Base-by-base conservation (phyloP, 1,139 yeast species). In the Geotrichum carabidarum region DNA sequence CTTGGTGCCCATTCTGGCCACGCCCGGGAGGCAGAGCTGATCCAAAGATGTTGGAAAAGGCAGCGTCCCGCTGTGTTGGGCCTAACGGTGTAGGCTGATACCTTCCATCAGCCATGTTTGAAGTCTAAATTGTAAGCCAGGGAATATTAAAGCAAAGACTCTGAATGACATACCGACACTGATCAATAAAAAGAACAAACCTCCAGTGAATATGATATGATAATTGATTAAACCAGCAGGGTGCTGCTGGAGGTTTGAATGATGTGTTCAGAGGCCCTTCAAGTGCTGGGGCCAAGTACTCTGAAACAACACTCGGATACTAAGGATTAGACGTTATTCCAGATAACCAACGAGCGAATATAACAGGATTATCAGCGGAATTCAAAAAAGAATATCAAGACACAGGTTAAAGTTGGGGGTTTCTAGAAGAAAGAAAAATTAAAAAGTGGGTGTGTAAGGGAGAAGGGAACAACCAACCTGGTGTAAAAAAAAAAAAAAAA, bases 11-110 rank as follows among this genome's bases (percentile, higher is more conserved):
- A 30, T 18, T 14, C 18, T 35, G 51, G 30, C 48, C 50, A 46
- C 50, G 37, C 6, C 71, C 71, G 7, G 71, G 68, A n/a, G 73
- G 73, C 22, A 72, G 73, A 11, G 68, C 68, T 17, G 68, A 59
- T 32, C 74, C 74, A 58, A 71, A 71, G 12, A 71, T 71, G 57
- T 69, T 66, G 32, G 69, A 64, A 54, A 70, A 71, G 15, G 72
- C 74, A 34, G 66, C 67, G 53, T 69, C 68, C 35, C 69, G 58
- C 48, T 63, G 67, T 12, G 60, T 49, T 38, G 53, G 54, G 30
- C 60, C 62, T 22, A 60, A 50, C 8, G 60, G 62, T 37, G 38
- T 45, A 12, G 35, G 35, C 22, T 48, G 51, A 22, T 48, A 30
- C 45, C 55, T 40, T 34, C 51, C 55, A 43, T 52, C 55, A 36